Evolutionary conservation across 345 rosid species (phyloP).

Genomic region (Litchi chinensis): DNA sequence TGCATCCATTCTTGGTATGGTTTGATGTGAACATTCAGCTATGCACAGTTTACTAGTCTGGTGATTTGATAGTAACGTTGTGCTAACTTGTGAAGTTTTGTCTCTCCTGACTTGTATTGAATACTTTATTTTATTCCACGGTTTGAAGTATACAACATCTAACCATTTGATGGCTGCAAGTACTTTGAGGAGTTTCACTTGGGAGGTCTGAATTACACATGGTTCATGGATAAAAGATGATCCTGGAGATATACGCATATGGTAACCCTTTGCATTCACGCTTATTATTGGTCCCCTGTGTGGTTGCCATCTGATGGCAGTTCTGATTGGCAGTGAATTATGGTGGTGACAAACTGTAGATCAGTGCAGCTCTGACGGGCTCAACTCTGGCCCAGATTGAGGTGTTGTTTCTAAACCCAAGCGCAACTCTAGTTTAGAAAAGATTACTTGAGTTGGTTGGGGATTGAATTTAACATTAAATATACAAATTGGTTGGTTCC

Average conservation of each 20-base stretch:
- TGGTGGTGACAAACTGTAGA: slow-evolving; percentile 35
- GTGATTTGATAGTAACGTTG: neutral
- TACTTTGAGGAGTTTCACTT: slow-evolving; percentile 11
- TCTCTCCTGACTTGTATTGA: neutral
- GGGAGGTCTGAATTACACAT: slow-evolving; percentile 17
- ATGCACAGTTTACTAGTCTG: neutral
- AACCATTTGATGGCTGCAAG: slow-evolving; percentile 22
- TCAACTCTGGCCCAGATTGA: slow-evolving; percentile 16
- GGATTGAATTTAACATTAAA: slow-evolving; percentile 9
- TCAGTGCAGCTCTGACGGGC: slow-evolving; percentile 26
- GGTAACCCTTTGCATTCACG: slow-evolving; percentile 35
- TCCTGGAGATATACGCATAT: slow-evolving; percentile 19
- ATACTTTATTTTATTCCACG: neutral
- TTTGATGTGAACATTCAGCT: neutral
- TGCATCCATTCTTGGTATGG: neutral
- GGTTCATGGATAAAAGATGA: slow-evolving; percentile 19
- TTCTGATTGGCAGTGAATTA: slow-evolving; percentile 40
- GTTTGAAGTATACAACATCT: slow-evolving; percentile 11
- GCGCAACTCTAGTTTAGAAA: slow-evolving; percentile 22
- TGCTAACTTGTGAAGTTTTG: neutral
- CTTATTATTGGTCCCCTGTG: slow-evolving; percentile 24
- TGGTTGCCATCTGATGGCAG: slow-evolving; percentile 39
- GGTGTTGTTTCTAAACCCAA: slow-evolving; percentile 23
- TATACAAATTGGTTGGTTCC: neutral
- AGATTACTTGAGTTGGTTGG: slow-evolving; percentile 25